These are phyloP conservation scores for Pulveroboletus sp. DNA, from an alignment of 768 basidiomycete genomes.

Conservation along the genomic window DNA sequence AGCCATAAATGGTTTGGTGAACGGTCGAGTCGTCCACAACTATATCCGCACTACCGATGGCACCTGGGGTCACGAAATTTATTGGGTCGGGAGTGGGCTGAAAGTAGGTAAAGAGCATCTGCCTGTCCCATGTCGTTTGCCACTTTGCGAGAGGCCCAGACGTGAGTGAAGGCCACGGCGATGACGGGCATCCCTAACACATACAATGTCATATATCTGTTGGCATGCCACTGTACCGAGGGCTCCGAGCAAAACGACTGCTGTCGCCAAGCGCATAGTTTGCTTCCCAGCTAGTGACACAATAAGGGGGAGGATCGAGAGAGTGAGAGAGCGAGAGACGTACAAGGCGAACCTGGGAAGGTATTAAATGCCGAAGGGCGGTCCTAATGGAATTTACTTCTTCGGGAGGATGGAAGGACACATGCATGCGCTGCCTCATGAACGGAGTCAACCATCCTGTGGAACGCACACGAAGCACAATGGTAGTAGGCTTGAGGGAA, in stretches of 20 bases:
- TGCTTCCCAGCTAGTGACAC: background rate
- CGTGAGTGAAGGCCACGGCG: background rate
- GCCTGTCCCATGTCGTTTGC: constrained; percentile 44
- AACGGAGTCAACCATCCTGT: background rate
- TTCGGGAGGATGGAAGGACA: background rate
- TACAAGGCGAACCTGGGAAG: background rate
- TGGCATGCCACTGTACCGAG: constrained; percentile 35
- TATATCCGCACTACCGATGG: constrained; percentile 58
- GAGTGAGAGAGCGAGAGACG: background rate
- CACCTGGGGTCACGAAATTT: constrained; percentile 40
- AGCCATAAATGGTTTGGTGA: constrained; percentile 64
- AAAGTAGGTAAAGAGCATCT: constrained; percentile 29
- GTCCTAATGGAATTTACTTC: constrained; percentile 2
- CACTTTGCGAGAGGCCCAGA: constrained; percentile 34
- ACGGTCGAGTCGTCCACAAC: constrained; percentile 47
- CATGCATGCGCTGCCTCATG: background rate
- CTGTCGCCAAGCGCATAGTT: constrained; percentile 17
- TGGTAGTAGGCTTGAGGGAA: background rate
- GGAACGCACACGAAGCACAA: background rate
- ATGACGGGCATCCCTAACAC: constrained; percentile 12
- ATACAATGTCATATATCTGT: constrained; percentile 52
- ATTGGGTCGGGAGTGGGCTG: constrained; percentile 27
- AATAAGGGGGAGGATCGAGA: background rate
- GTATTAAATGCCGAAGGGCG: constrained; percentile 15
- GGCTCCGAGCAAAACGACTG: constrained; percentile 13